Base-by-base conservation (phyloP, 2,329 filamentous ascomycete species). In the Monosporascus cannonballus region DNA sequence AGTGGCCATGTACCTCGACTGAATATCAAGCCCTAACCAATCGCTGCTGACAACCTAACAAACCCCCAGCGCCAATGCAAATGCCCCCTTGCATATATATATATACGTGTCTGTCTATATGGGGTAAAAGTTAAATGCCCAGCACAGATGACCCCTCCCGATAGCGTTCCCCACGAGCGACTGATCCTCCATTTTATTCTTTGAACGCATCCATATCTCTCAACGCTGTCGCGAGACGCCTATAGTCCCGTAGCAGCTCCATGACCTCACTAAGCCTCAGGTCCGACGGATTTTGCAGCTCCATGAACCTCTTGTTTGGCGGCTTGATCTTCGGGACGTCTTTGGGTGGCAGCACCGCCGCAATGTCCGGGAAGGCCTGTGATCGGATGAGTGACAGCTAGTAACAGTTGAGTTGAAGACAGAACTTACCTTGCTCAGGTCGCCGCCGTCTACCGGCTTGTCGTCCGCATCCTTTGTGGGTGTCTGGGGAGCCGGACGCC, bases 191-290 rank as follows among this genome's bases (percentile, higher is more conserved):
- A 17, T 46, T 46, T 30, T 55, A 61, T 53, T 73, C 72, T 55
- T 78, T 77, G 62, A 87, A 83, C 9, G 81, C 83, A 20, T 77
- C 83, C 64, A 82, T 71, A 48, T 84, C 81, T 61, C 82, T 83
- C 53, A 92, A 67, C 8, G 80, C 81, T 27, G 76, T 76, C 0
- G 87, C 87, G 47, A 93, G 71, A 50, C 89, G 76, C 61, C 88
- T 81, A 63, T 93, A 93, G 67, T 93, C 89, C 51, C 82, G 77
- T 22, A 93, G 70, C 48, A 93, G 71, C 52, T 87, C 81, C 24
- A 86, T 71, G 18, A 93, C 84, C 62, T 93, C 89, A n/a, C 83
- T 81, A 25, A 93, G 73, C 51, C 78, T 84, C 27, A 93, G 73
- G 47, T 93, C 88, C 0, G 79, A 79, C 0, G 85, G 84, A 64